These are phyloP conservation scores for Trapa bicornis DNA, from an alignment of 345 rosid genomes.

Conservation along the genomic window DNA sequence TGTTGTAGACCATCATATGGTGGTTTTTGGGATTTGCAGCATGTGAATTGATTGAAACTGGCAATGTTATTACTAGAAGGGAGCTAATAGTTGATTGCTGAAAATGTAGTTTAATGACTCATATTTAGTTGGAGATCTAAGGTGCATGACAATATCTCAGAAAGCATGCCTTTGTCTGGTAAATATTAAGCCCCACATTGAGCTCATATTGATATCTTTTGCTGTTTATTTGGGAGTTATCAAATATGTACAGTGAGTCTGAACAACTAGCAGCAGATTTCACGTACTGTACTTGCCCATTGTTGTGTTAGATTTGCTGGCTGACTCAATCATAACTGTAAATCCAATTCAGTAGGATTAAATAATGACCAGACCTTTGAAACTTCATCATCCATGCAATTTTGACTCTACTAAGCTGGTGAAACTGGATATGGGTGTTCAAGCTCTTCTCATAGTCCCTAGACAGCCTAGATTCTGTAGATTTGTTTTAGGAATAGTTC, in stretches of 20 bases:
- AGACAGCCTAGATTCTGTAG: too few species aligned
- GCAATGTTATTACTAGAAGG: background rate
- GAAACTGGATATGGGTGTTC: background rate
- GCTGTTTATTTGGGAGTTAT: too few species aligned
- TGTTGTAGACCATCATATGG: background rate
- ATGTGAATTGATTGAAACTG: background rate
- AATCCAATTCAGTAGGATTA: background rate
- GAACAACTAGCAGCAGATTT: too few species aligned
- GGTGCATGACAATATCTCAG: background rate
- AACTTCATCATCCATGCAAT: background rate
- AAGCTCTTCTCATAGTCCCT: background rate
- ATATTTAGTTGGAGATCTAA: background rate
- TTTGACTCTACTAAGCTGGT: background rate
- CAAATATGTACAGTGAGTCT: too few species aligned
- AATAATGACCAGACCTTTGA: background rate
- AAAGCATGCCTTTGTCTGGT: background rate
- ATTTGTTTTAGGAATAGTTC: too few species aligned
- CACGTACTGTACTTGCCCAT: too few species aligned
- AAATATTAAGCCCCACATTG: background rate
- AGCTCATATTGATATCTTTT: background rate
- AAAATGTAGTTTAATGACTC: background rate
- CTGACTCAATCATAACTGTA: background rate
- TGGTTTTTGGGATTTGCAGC: background rate
- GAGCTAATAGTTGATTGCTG: background rate
- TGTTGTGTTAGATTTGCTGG: too few species aligned